Conservation (phyloP, 305 asterid species). For the Stenogyne calaminthoides region DNA sequence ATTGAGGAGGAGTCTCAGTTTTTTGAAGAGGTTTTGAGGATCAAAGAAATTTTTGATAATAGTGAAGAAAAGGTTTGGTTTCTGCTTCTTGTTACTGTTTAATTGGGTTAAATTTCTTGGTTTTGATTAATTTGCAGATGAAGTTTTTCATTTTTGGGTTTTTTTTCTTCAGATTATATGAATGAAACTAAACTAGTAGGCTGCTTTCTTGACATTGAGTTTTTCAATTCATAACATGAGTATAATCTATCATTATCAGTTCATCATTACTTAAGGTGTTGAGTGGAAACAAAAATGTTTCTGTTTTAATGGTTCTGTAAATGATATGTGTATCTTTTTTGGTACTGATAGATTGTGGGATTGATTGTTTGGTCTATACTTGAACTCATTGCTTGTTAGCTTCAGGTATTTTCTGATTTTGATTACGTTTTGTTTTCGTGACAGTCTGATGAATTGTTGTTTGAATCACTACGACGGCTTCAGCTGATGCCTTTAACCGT, state of each 20-base stretch:
- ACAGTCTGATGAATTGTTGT: constrained; percentile 58
- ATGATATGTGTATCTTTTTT: background rate
- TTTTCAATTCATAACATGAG: background rate
- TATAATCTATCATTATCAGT: background rate
- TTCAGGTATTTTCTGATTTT: constrained; percentile 17
- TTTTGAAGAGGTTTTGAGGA: constrained; percentile 43
- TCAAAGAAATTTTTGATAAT: constrained; percentile 45
- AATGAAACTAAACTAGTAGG: no score
- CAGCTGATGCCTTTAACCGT: constrained; percentile 66
- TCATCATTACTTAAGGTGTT: background rate
- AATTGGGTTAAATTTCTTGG: background rate
- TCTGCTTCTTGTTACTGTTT: background rate
- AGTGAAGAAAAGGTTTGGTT: constrained; percentile 40
- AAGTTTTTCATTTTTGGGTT: no score
- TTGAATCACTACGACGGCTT: constrained; percentile 70
- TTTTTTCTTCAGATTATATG: background rate
- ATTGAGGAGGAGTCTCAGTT: constrained; percentile 46
- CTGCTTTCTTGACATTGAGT: no score
- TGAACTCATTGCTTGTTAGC: constrained; percentile 1
- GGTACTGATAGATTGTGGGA: constrained; percentile 2
- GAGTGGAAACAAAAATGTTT: background rate
- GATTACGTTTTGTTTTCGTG: constrained; percentile 22
- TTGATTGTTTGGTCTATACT: constrained; percentile 5
- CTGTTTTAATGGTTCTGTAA: background rate
- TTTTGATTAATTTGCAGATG: background rate